A percentile compares a stretch with the other conserved stretches of the same genome.
Evolutionary conservation across 1,284 basidiomycete species (phyloP).

Genomic region (Leccinum solheimii): DNA sequence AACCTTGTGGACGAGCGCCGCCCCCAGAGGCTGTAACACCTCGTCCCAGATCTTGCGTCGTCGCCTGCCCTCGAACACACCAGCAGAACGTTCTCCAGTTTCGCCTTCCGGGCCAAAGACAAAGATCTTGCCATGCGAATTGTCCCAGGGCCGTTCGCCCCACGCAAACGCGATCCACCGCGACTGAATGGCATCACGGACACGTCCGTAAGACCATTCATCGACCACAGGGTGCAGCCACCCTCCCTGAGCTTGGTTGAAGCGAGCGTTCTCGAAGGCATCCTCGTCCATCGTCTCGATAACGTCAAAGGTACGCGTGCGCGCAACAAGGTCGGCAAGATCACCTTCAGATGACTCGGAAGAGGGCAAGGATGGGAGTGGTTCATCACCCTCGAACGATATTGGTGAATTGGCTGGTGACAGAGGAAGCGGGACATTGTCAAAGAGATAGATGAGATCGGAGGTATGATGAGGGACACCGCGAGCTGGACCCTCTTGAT

Average conservation of each 20-base stretch:
- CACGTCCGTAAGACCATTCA: slow-evolving; percentile 60
- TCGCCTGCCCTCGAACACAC: slow-evolving; percentile 46
- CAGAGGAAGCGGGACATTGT: slow-evolving; percentile 58
- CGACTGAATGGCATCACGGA: slow-evolving; percentile 67
- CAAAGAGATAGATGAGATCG: slow-evolving; percentile 74
- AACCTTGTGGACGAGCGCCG: slow-evolving; percentile 65
- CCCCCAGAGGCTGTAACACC: slow-evolving; percentile 64
- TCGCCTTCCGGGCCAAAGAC: slow-evolving; percentile 64
- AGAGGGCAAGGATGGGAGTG: slow-evolving; percentile 32
- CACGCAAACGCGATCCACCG: slow-evolving; percentile 73
- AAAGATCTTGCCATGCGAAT: slow-evolving; percentile 55
- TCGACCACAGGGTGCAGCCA: slow-evolving; percentile 60
- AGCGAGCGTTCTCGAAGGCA: slow-evolving; percentile 19
- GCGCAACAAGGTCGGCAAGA: slow-evolving; percentile 31
- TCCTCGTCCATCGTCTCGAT: slow-evolving; percentile 32
- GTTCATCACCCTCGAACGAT: slow-evolving; percentile 39
- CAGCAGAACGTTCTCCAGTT: slow-evolving; percentile 44
- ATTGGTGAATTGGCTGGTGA: slow-evolving; percentile 37
- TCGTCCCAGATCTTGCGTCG: slow-evolving; percentile 57
- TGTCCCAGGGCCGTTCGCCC: slow-evolving; percentile 68
- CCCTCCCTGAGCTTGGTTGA: slow-evolving; percentile 31
- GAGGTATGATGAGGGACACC: slow-evolving; percentile 65
- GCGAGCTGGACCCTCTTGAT: slow-evolving; percentile 68
- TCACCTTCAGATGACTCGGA: slow-evolving; percentile 34
- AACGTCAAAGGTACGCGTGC: slow-evolving; percentile 27